Evolutionary conservation across 2,329 filamentous ascomycete species (phyloP).

Genomic region (Escovopsis weberi): DNA sequence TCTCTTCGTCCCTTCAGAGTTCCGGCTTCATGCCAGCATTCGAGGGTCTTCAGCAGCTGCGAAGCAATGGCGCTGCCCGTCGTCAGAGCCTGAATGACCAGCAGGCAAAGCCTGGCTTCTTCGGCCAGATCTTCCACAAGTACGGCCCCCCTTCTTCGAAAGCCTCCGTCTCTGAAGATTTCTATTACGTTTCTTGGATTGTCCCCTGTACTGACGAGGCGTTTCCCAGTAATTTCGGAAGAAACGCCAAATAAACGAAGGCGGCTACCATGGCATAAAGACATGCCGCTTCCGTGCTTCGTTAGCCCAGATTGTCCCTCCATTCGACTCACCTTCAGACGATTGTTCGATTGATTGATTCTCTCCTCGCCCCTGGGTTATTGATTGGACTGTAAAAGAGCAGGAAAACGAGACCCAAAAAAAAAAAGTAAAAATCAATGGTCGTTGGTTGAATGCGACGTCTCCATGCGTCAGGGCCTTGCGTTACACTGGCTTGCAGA

Average conservation of each 20-base stretch:
- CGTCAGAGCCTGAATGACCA: constrained; percentile 43
- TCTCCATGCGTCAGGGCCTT: no score
- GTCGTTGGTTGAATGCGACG: no score
- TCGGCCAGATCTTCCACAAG: constrained; percentile 44
- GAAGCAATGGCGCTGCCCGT: constrained; percentile 28
- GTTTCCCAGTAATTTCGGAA: constrained; percentile 2
- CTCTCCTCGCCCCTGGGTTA: no score
- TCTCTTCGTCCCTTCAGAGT: constrained; percentile 17
- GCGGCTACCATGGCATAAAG: no score
- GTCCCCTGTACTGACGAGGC: not conserved
- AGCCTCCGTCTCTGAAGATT: not conserved
- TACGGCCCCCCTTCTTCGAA: constrained; percentile 17
- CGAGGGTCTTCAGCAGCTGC: constrained; percentile 35
- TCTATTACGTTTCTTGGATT: not conserved
- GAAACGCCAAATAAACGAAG: constrained; percentile 6
- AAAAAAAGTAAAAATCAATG: no score
- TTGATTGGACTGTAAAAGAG: no score
- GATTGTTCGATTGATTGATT: no score
- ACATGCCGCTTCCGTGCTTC: no score
- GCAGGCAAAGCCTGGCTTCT: constrained; percentile 31
- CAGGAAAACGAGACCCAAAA: no score
- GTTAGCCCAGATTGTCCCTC: no score
- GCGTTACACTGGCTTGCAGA: no score
- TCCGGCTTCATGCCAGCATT: constrained; percentile 34
- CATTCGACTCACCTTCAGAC: no score